These are phyloP conservation scores for Aureoboletus auriporus DNA, from an alignment of 768 basidiomycete species.

Conservation along the genomic window DNA sequence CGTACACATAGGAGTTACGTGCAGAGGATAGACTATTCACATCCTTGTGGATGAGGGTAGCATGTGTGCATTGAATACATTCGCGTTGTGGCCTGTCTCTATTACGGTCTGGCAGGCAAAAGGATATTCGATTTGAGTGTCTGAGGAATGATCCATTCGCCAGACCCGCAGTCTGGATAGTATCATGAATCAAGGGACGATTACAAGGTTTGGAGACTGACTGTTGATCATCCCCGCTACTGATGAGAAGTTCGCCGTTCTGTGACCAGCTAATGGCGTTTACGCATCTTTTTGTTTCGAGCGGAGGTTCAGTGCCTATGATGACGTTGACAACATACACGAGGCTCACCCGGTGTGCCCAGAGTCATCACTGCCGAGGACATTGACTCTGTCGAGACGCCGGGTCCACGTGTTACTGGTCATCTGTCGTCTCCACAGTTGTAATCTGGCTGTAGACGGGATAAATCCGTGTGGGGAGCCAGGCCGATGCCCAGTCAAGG, in stretches of 20 bases:
- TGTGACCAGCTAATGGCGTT: slow-evolving; percentile 75
- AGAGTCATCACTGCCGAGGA: slow-evolving; percentile 54
- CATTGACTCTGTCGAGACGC: slow-evolving; percentile 62
- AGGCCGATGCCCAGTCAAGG: slow-evolving; percentile 1
- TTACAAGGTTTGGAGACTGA: slow-evolving; percentile 24
- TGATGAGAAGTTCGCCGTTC: slow-evolving; percentile 61
- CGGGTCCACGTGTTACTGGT: slow-evolving; percentile 25
- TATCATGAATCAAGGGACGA: slow-evolving; percentile 3
- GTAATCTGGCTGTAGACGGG: slow-evolving; percentile 22
- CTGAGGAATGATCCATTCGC: slow-evolving; percentile 49
- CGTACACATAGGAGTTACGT: slow-evolving; percentile 1
- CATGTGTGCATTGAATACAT: slow-evolving; percentile 84
- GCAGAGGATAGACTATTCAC: slow-evolving; percentile 39
- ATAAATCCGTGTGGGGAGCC: slow-evolving; percentile 2
- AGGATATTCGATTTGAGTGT: slow-evolving; percentile 49
- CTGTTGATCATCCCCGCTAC: slow-evolving; percentile 74
- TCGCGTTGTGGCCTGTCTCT: slow-evolving; percentile 72
- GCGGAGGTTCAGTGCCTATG: background rate
- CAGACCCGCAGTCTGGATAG: slow-evolving; percentile 67
- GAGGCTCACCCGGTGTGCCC: slow-evolving; percentile 68
- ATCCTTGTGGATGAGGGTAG: slow-evolving; percentile 77
- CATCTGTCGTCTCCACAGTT: slow-evolving; percentile 19
- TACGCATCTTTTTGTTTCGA: slow-evolving; percentile 51
- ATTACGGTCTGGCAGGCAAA: slow-evolving; percentile 67
- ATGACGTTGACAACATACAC: slow-evolving; percentile 7